Percentiles rank a stretch among this genome's conserved stretches.
These are phyloP conservation scores for Vachellia collinsii DNA, from an alignment of 306 rosid species.

Conservation along the genomic window DNA sequence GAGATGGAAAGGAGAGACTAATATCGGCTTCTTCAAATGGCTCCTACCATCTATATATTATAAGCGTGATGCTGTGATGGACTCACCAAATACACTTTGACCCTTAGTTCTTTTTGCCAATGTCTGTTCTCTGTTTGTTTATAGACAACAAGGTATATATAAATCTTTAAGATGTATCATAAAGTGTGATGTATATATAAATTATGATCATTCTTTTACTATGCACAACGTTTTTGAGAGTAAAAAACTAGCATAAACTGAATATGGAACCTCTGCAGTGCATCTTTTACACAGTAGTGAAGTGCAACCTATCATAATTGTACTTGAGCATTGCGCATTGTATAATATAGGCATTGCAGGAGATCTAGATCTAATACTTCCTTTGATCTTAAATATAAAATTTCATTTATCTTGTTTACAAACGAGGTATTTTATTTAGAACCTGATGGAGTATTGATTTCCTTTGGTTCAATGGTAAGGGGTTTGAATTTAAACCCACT, in stretches of 20 bases:
- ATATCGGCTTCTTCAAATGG: slow-evolving; percentile 79
- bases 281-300: too few relatives aligned
- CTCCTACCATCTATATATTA: slow-evolving; percentile 64
- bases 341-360: neutral
- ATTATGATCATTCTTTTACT: neutral
- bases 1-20: too few relatives aligned
- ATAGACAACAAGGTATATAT: slow-evolving; percentile 11
- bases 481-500: neutral
- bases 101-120: neutral
- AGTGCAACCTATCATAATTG: neutral
- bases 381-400: too few relatives aligned
- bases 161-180: neutral
- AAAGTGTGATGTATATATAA: neutral
- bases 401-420: too few relatives aligned
- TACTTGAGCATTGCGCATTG: neutral
- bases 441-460: neutral
- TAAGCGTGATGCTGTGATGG: slow-evolving; percentile 36
- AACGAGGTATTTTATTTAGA: too few relatives aligned
- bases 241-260: neutral
- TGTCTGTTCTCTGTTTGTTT: slow-evolving; percentile 8
- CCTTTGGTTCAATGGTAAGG: neutral
- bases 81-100: slow-evolving; percentile 27
- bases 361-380: neutral
- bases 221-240: neutral
- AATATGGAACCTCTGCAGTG: neutral